Conservation (phyloP, 2,329 filamentous ascomycete genomes). For the Hypoxylon sp. region DNA sequence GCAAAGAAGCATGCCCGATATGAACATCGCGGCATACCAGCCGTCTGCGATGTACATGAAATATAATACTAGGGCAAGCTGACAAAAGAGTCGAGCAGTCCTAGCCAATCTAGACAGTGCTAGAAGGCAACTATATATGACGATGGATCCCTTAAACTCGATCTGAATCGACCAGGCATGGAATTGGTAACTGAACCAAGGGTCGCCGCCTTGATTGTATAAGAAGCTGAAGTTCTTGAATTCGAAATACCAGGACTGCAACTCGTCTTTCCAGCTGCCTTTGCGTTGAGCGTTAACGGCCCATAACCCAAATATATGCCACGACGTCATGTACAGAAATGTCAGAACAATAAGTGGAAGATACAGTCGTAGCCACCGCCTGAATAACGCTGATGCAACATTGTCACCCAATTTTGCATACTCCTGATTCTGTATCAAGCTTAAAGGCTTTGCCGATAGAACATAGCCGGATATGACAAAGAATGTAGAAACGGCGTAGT, state of each 20-base stretch:
- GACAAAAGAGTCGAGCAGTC: slow-evolving; percentile 68
- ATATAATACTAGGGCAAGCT: slow-evolving; percentile 70
- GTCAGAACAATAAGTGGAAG: slow-evolving; percentile 69
- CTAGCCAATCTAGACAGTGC: slow-evolving; percentile 70
- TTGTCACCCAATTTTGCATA: slow-evolving; percentile 60
- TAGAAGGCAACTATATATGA: slow-evolving; percentile 70
- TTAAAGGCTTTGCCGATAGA: slow-evolving; percentile 65
- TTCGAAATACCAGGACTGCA: slow-evolving; percentile 67
- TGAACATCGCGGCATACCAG: slow-evolving; percentile 72
- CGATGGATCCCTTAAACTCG: slow-evolving; percentile 74
- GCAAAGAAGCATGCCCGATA: slow-evolving; percentile 72
- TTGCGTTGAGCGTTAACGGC: slow-evolving; percentile 57
- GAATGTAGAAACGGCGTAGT: slow-evolving; percentile 71
- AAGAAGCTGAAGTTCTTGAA: slow-evolving; percentile 79
- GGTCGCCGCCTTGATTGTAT: slow-evolving; percentile 70
- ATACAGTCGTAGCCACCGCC: slow-evolving; percentile 65
- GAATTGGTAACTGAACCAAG: slow-evolving; percentile 71
- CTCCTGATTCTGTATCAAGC: slow-evolving; percentile 62
- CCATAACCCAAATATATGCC: slow-evolving; percentile 67
- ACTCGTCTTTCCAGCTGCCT: slow-evolving; percentile 62
- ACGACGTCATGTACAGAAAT: slow-evolving; percentile 66
- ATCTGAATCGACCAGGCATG: slow-evolving; percentile 76
- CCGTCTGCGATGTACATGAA: slow-evolving; percentile 78
- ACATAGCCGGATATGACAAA: slow-evolving; percentile 73
- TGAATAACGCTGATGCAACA: slow-evolving; percentile 64